These are phyloP conservation scores for Chloranthus sessilifolius DNA, from an alignment of 164 flowering plant species.

Conservation along the genomic window DNA sequence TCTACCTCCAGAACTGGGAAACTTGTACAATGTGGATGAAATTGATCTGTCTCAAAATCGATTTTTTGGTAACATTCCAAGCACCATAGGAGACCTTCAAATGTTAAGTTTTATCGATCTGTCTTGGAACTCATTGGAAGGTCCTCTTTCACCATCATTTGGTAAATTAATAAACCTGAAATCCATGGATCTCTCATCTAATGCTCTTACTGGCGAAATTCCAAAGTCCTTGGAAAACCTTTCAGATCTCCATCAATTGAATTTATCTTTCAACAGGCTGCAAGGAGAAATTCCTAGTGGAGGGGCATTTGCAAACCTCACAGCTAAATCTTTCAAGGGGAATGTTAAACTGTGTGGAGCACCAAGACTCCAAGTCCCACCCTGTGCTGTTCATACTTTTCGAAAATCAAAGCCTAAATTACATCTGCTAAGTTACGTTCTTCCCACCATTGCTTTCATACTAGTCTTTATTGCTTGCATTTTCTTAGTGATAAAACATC, in stretches of 20 bases:
- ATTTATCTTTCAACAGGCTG: slow-evolving; percentile 15
- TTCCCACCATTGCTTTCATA: not conserved
- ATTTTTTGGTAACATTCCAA: slow-evolving; percentile 1
- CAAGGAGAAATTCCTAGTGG: slow-evolving; percentile 17
- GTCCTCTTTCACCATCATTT: slow-evolving; percentile 2
- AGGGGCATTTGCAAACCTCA: slow-evolving; percentile 9
- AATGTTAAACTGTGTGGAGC: not conserved
- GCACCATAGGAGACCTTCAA: not conserved
- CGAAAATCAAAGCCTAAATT: not conserved
- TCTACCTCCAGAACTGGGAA: slow-evolving; percentile 3
- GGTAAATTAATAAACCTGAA: slow-evolving; percentile 7
- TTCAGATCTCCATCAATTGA: not conserved
- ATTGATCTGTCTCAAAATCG: slow-evolving; percentile 5
- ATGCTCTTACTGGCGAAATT: slow-evolving; percentile 5
- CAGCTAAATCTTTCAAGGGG: slow-evolving; percentile 1
- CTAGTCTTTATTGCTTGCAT: not conserved
- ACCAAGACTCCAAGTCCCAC: slow-evolving; percentile 1
- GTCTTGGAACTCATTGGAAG: slow-evolving; percentile 6
- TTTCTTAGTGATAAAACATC: not conserved
- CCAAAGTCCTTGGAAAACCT: slow-evolving; percentile 4
- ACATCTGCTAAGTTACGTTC: not conserved
- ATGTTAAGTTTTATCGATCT: not conserved
- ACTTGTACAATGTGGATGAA: not conserved
- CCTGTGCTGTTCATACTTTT: not conserved
- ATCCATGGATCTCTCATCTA: slow-evolving; percentile 7